phyloP scores from a whole-genome alignment of 257 asterid genomes.

The Plantago elongata region DNA sequence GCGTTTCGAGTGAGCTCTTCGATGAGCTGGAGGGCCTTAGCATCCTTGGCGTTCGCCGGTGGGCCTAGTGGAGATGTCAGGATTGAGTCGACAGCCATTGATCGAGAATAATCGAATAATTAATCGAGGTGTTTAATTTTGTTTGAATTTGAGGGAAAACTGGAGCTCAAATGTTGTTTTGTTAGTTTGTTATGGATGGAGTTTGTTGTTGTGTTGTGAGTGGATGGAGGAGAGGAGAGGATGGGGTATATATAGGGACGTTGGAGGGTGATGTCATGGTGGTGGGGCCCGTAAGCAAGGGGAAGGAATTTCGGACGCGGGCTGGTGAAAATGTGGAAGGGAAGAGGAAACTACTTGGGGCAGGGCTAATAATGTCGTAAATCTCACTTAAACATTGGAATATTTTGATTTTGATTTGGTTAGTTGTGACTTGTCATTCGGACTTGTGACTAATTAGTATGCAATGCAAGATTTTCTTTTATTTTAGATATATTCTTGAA shows the following conservation, averaged over 20 bases:
- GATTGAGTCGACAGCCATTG: slow-evolving; percentile 84
- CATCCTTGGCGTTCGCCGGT: slow-evolving; percentile 81
- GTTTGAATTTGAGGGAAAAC: too few relatives aligned
- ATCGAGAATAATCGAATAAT: not conserved
- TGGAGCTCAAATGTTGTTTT: not conserved
- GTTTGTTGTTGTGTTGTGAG: not conserved
- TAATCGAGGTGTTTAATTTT: not conserved
- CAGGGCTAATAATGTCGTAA: too few relatives aligned
- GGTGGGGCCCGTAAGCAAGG: not conserved
- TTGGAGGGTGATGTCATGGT: not conserved
- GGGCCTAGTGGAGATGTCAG: slow-evolving; percentile 78
- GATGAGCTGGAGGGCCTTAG: slow-evolving; percentile 82
- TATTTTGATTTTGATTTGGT: too few relatives aligned
- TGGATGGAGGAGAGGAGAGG: not conserved
- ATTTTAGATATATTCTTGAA: too few relatives aligned
- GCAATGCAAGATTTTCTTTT: too few relatives aligned
- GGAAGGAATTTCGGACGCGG: not conserved
- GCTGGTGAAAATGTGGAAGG: not conserved
- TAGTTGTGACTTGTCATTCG: too few relatives aligned
- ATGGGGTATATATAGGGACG: not conserved
- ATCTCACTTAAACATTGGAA: too few relatives aligned
- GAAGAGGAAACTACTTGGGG: too few relatives aligned
- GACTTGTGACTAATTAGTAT: too few relatives aligned
- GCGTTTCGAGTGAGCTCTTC: slow-evolving; percentile 87
- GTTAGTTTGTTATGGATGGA: not conserved